These are phyloP conservation scores for Fragilariopsis cylindrus DNA, from an alignment of 108 stramenopile genomes.

Conservation along the genomic window DNA sequence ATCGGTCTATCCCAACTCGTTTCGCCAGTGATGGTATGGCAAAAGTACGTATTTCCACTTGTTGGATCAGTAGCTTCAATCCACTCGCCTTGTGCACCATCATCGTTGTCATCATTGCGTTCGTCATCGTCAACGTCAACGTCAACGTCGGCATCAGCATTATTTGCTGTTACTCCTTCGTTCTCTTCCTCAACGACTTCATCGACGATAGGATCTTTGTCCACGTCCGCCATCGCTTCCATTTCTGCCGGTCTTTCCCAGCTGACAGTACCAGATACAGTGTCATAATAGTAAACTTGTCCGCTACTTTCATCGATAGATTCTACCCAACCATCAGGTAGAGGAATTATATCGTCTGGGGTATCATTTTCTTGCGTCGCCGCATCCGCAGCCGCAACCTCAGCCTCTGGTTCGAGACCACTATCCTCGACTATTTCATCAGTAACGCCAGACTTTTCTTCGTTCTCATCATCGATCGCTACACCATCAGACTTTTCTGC, in stretches of 20 bases:
- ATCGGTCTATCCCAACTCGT: conserved; percentile 62
- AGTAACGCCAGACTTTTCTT: background rate
- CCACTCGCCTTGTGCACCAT: conserved; percentile 28
- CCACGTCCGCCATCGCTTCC: background rate
- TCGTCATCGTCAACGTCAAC: background rate
- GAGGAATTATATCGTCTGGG: background rate
- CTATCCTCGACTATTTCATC: background rate
- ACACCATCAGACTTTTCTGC: background rate
- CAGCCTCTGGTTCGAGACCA: conserved; percentile 7
- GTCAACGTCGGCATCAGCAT: background rate
- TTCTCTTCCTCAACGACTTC: too few species aligned
- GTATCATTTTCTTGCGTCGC: background rate
- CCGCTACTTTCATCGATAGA: conserved; percentile 30
- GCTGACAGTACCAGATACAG: conserved; percentile 32
- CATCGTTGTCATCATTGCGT: background rate
- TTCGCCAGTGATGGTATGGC: conserved; percentile 32
- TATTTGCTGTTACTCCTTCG: background rate
- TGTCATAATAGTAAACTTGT: conserved; percentile 21
- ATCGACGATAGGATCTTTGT: background rate
- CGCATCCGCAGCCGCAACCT: background rate
- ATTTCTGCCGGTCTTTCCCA: conserved; percentile 55
- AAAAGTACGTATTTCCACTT: conserved; percentile 52
- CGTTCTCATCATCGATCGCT: background rate
- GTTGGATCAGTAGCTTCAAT: conserved; percentile 47
- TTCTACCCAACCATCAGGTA: conserved; percentile 57